Base-by-base conservation (phyloP, 148 eudicot species). In the Rhododendron griersonianum region DNA sequence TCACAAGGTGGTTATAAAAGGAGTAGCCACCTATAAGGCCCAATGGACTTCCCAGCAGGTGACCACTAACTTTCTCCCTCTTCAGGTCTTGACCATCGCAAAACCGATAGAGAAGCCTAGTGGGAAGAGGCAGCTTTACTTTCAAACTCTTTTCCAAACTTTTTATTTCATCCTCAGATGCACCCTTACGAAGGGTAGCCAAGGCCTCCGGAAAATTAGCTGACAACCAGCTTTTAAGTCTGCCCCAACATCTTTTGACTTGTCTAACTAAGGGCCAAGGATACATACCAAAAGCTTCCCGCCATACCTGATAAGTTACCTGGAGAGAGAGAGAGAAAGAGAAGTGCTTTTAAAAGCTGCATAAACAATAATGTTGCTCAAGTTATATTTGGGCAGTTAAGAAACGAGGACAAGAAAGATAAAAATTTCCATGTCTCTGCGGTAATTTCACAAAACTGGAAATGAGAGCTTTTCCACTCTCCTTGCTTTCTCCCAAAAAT, bases 1-100 rank as follows among this genome's bases (percentile, higher is more conserved):
- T 94, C 61, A 92, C 94, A 50, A 80, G 14, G 80, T 87, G 90
- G 30, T 89, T 87, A 87, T 91, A 95, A 61, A 92, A 87, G n/a
- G 90, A 85, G 90, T 95, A 97, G 61, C 99, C 98, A 85, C 99
- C 98, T 61, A 97, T 94, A 28, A 95, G 94, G 75, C 99, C 99
- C 81, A 89, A 85, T 30, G 91, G 79, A 85, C 81, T 88, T 23
- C 69, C 80, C 11, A 19, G 39, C 74, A 76, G 16, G 63, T 44
- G 57, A 41, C 83, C 85, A 85, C 14, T 69, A 41, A 51, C 80
- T 44, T 87, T 85, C 41, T 79, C 87, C 25, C 37, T 59, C 10
- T 76, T 86, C 53, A 84, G 11, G 6, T 94, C 93, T 85, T 97
- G 99, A 86, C 99, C 99, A 91, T 95, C 92, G 67, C 94, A 96